Conservation (phyloP, 495 filamentous ascomycete genomes). For the Aspergillus mulundensis region DNA sequence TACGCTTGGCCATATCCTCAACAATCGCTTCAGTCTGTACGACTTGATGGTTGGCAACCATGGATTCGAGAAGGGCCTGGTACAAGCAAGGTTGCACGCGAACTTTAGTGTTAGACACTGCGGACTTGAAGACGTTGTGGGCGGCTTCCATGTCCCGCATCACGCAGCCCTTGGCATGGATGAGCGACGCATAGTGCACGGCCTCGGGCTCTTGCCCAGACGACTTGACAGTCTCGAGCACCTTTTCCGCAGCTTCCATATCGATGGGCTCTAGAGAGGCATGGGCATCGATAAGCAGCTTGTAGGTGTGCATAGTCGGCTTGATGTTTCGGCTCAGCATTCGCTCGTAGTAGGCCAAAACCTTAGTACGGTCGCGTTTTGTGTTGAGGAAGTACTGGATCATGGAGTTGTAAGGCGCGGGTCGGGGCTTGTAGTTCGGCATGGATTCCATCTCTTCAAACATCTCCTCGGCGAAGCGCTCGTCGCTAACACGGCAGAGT, state of each 20-base stretch:
- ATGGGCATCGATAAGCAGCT: conserved; percentile 93
- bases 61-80: conserved; percentile 91
- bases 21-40: conserved; percentile 70
- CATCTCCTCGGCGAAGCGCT: conserved; percentile 94
- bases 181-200: conserved; percentile 90
- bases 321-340: conserved; percentile 85
- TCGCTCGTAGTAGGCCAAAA: conserved; percentile 91
- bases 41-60: conserved; percentile 90
- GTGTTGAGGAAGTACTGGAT: conserved; percentile 99
- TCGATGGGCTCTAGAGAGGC: conserved; percentile 91
- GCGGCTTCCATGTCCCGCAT: conserved; percentile 85
- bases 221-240: conserved; percentile 73
- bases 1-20: conserved; percentile 61
- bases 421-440: conserved; percentile 97
- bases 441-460: conserved; percentile 99
- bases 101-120: conserved; percentile 61
- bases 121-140: conserved; percentile 72
- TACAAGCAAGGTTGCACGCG: conserved; percentile 79
- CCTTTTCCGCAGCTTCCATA: conserved; percentile 81
- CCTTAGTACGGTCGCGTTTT: conserved; percentile 90
- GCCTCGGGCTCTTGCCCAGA: conserved; percentile 76
- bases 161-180: conserved; percentile 94
- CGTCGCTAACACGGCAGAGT: conserved; percentile 92
- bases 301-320: conserved; percentile 94
- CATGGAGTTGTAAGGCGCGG: conserved; percentile 96